Base-by-base conservation (phyloP, 257 asterid species). In the Plantago elongata region DNA sequence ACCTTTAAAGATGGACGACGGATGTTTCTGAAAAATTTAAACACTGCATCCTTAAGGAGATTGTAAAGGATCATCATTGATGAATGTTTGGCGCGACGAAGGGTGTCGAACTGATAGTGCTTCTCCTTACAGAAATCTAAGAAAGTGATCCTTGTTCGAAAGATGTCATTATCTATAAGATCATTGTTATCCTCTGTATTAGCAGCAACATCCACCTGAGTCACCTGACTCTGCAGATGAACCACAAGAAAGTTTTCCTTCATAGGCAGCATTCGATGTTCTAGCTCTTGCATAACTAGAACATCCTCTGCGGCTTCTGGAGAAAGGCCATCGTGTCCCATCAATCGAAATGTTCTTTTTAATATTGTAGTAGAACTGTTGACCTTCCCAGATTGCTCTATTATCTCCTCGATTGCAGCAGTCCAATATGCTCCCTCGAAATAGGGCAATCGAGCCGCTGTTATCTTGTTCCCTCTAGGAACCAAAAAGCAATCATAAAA, bases 51-150 rank as follows among this genome's bases (percentile, higher is more conserved):
- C 13, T 92, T 92, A 74, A 89, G 99, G 72, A 92, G 96, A 78
- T 92, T 97, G 77, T 89, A 89, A 65, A 92, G 97, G 73, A 92
- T 93, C 97, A 89, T 92, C 95, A 92, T 89, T 30, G 99, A 93
- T 22, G 99, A 93, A 81, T 93, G 96, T 78, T 93, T 93, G 42
- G 99, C 99, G 43, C 97, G 92, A 6, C 97, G 93, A 40, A 89
- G 94, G 46, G 99, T 93, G 76, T 93, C 97, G 51, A 87, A 93
- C 74, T 89, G 97, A 77, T 89, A 93, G 69, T 85, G 97, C 69
- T 93, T 93, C 78, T 96, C 97, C 79, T 89, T 96, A 76, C 99
- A 93, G 45, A 93, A 95, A 66, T 96, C 87, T 50, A 93, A 84
- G 63, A 87, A 93, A 22, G 99, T 95, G 79, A 89, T 96, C 68